A percentile compares a stretch with the other conserved stretches of the same genome.
phyloP scores from a whole-genome alignment of 2,329 filamentous ascomycete species.

The Aspergillus novoparasiticus region DNA sequence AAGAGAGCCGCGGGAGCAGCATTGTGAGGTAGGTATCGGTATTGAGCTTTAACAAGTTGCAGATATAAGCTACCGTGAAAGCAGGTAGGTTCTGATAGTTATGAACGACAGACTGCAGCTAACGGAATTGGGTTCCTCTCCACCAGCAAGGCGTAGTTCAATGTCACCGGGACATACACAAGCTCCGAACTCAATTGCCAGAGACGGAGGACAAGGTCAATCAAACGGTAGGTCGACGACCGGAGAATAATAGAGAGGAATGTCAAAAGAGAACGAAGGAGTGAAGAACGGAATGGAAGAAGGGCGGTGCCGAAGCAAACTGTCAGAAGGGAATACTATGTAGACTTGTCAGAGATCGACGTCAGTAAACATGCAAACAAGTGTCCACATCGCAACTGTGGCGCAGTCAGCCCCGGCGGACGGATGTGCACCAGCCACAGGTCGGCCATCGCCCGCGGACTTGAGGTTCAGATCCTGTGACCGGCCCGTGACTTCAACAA shows the following conservation, averaged over 20 bases:
- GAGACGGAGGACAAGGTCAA: constrained; percentile 2
- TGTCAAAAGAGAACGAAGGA: constrained; percentile 10
- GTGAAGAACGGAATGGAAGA: constrained; percentile 16
- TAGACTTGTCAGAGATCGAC: constrained; percentile 5
- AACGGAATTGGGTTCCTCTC: constrained; percentile 10
- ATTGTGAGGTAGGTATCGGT: constrained; percentile 22
- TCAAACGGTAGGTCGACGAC: neutral
- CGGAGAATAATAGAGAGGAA: constrained; percentile 3
- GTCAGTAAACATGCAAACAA: constrained; percentile 20
- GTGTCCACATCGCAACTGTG: constrained; percentile 29
- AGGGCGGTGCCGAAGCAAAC: constrained; percentile 4
- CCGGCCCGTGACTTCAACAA: neutral
- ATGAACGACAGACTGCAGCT: constrained; percentile 24
- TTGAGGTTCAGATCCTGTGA: neutral
- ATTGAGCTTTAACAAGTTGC: constrained; percentile 2
- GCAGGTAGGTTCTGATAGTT: constrained; percentile 11
- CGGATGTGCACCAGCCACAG: constrained; percentile 20
- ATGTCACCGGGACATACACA: constrained; percentile 48
- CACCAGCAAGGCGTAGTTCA: constrained; percentile 6
- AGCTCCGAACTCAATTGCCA: constrained; percentile 43
- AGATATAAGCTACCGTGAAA: constrained; percentile 6
- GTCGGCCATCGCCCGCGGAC: neutral
- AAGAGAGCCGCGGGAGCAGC: constrained; percentile 38
- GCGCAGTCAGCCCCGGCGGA: constrained; percentile 13
- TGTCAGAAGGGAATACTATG: neutral